Percentiles rank a stretch among this genome's conserved stretches.
phyloP scores from a whole-genome alignment of 2,329 filamentous ascomycete genomes.

The Diaporthe ilicicola region DNA sequence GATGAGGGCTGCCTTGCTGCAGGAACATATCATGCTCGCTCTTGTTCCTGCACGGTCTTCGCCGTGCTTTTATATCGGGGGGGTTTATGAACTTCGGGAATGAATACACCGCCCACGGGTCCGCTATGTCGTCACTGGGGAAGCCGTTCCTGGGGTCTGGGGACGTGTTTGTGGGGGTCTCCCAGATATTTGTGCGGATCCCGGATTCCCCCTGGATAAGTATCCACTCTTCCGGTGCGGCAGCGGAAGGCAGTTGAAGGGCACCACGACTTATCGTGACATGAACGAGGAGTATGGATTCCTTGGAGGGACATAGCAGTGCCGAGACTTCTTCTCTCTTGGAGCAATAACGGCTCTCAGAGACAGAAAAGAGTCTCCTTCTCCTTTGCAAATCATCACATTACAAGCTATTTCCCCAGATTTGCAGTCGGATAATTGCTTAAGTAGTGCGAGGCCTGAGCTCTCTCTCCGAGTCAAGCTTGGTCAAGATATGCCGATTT shows the following conservation, averaged over 20 bases:
- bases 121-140: slow-evolving; percentile 27
- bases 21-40: neutral
- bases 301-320: neutral
- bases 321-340: neutral
- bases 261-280: neutral
- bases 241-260: slow-evolving; percentile 14
- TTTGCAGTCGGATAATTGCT: neutral
- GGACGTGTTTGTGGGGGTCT: slow-evolving; percentile 22
- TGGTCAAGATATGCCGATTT: slow-evolving; percentile 24
- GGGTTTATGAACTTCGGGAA: neutral
- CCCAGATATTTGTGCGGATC: slow-evolving; percentile 10
- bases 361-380: neutral
- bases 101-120: slow-evolving; percentile 16
- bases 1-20: slow-evolving; percentile 7
- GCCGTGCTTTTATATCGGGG: neutral
- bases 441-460: neutral
- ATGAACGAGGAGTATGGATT: neutral
- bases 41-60: neutral
- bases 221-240: slow-evolving; percentile 15
- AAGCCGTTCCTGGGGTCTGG: slow-evolving; percentile 7
- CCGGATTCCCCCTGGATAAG: neutral
- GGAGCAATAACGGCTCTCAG: too few species aligned
- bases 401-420: neutral
- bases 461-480: slow-evolving; percentile 2
- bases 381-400: neutral